Evolutionary conservation across 345 rosid species (phyloP).

Genomic region (Gossypium sturtianum): DNA sequence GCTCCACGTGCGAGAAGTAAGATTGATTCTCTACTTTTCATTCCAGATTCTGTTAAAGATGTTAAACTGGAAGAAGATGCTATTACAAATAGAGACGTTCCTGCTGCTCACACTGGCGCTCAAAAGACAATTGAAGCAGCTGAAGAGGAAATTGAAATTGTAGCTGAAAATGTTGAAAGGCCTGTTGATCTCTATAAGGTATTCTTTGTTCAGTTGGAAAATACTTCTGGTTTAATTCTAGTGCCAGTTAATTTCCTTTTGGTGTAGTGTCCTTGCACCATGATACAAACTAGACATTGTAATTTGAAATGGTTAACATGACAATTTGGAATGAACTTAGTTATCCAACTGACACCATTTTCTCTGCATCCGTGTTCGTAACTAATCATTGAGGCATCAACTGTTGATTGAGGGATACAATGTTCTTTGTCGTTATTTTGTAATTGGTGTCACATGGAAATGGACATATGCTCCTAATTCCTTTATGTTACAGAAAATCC

Average conservation of each 20-base stretch:
- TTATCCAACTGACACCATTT: background rate
- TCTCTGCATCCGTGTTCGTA: background rate
- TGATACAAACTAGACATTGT: background rate
- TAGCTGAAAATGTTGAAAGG: slow-evolving; percentile 78
- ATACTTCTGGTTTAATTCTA: background rate
- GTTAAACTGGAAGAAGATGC: slow-evolving; percentile 40
- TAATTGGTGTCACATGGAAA: background rate
- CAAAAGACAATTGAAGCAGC: slow-evolving; percentile 31
- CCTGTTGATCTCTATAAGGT: slow-evolving; percentile 99
- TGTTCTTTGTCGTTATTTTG: background rate
- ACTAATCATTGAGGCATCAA: background rate
- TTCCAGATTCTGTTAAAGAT: slow-evolving; percentile 55
- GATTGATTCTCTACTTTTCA: slow-evolving; percentile 79
- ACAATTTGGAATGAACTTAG: background rate
- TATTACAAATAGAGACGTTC: slow-evolving; percentile 26
- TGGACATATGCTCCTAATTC: background rate
- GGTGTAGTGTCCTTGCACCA: background rate
- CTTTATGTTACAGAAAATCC: background rate
- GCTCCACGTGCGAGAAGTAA: slow-evolving; percentile 75
- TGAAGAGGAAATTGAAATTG: slow-evolving; percentile 42
- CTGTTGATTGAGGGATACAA: background rate
- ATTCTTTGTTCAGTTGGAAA: slow-evolving; percentile 16
- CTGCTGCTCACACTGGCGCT: slow-evolving; percentile 20
- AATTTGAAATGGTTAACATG: background rate
- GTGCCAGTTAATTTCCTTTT: background rate